Percentiles rank a stretch among this genome's conserved stretches.
Evolutionary conservation across 2,329 filamentous ascomycete genomes (phyloP).

Genomic region (Alternaria triticimaculans): DNA sequence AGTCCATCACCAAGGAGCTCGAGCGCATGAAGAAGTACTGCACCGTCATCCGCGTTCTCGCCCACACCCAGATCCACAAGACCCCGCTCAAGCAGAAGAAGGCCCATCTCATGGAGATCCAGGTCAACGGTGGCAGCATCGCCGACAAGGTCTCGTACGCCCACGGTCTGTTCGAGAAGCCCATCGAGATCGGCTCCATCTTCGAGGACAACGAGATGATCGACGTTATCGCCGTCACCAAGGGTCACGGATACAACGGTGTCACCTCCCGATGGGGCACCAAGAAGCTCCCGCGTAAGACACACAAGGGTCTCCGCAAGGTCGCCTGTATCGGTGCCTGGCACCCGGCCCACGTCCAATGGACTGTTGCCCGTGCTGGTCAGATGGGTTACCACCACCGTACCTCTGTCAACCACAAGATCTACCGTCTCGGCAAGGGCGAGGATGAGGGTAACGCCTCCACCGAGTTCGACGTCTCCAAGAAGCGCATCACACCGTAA

Average conservation of each 20-base stretch:
- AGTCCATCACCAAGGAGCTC: conserved; percentile 93
- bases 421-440: conserved; percentile 97
- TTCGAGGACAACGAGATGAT: conserved; percentile 99
- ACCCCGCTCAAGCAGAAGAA: conserved; percentile 99
- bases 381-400: conserved; percentile 99
- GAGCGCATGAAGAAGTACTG: conserved; percentile 99
- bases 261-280: conserved; percentile 98
- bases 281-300: conserved; percentile 99
- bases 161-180: conserved; percentile 98
- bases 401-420: conserved; percentile 99
- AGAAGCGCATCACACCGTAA: conserved; percentile 99
- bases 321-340: conserved; percentile 99
- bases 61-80: conserved; percentile 99
- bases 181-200: conserved; percentile 87
- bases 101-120: conserved; percentile 99
- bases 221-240: conserved; percentile 98
- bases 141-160: conserved; percentile 97
- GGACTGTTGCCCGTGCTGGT: conserved; percentile 99
- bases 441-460: conserved; percentile 89
- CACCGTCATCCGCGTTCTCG: conserved; percentile 97
- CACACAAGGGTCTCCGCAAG: conserved; percentile 99
- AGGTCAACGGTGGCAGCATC: conserved; percentile 96
- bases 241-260: conserved; percentile 98
- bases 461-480: conserved; percentile 94
- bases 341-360: conserved; percentile 99